A percentile compares a stretch with the other conserved stretches of the same genome.
phyloP scores from a whole-genome alignment of 2,329 filamentous ascomycete genomes.

The Bisporella sp. region DNA sequence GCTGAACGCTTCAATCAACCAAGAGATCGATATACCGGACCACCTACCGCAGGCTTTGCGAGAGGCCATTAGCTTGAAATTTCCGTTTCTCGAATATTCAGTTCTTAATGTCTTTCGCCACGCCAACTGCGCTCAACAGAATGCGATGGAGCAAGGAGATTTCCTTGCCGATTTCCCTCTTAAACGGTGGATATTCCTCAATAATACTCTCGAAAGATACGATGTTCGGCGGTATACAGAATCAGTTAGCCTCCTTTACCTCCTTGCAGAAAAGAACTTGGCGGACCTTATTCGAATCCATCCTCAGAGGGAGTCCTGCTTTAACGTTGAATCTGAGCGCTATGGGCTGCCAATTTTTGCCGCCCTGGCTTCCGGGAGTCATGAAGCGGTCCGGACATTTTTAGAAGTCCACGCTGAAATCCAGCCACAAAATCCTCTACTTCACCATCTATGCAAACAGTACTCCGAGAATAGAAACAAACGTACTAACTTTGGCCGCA shows the following conservation, averaged over 20 bases:
- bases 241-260: slow-evolving; percentile 26
- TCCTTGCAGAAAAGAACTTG: slow-evolving; percentile 29
- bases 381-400: slow-evolving; percentile 22
- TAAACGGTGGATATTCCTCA: slow-evolving; percentile 23
- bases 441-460: slow-evolving; percentile 6
- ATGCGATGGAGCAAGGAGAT: slow-evolving; percentile 24
- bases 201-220: slow-evolving; percentile 27
- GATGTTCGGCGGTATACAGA: slow-evolving; percentile 20
- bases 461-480: slow-evolving; percentile 3
- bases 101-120: slow-evolving; percentile 34
- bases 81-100: slow-evolving; percentile 42
- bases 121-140: slow-evolving; percentile 30
- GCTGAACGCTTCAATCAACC: slow-evolving; percentile 8
- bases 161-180: slow-evolving; percentile 29
- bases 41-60: slow-evolving; percentile 15
- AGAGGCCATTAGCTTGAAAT: slow-evolving; percentile 16
- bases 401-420: slow-evolving; percentile 12
- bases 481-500: background rate
- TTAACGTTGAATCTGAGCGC: slow-evolving; percentile 22
- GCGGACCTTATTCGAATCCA: slow-evolving; percentile 22
- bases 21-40: slow-evolving; percentile 8
- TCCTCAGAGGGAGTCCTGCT: slow-evolving; percentile 10
- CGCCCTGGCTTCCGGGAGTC: slow-evolving; percentile 25
- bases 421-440: background rate
- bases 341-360: slow-evolving; percentile 31